Evolutionary conservation across 169 alveolate species (phyloP), one percentile per base, ranked within the genome.

Genomic region (Cystoisospora suis): DNA sequence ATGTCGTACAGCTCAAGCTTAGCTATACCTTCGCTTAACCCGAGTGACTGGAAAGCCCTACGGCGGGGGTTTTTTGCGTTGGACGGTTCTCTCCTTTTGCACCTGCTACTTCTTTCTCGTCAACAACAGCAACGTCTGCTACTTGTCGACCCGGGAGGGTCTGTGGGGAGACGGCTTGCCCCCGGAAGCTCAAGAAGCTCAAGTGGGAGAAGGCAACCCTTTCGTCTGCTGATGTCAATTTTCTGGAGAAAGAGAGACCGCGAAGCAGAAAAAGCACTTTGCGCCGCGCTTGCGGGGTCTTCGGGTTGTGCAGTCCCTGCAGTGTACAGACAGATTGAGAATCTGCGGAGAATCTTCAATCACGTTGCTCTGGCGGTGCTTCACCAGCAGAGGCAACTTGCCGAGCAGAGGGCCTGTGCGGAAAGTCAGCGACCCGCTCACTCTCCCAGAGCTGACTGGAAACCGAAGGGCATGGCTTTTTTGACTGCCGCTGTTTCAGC

Each of bases 71-170:
- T 12, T 32, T 72, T 72, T 17, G 36, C 83, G 58, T 56, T 72
- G 83, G 83, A 72, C 53, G 42, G 58, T n/a, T 38, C 42, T 38
- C 1, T 72, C 32, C 47, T 72, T 5, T 56, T 72, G 27, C 83
- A 5, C 32, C 83, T 72, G 83, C 83, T 72, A 53, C 83, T 36
- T 29, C 83, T 72, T 5, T 56, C 83, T 20, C 46, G 27, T 15
- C 34, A 0, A 2, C 83, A 72, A 29, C 83, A 38, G 83, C 15
- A 72, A 5, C 56, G 3, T 20, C 9, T 72, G 9, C 36, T 65
- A 44, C 77, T 23, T 44, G 77, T 65, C n/a, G 61, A 49, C 77
- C 42, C 77, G 42, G 75, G 75, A 59, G 77, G n/a, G n/a, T n/a
- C n/a, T n/a, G n/a, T n/a, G n/a, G n/a, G n/a, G n/a, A n/a, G n/a